Evolutionary conservation across 371 early-diverging fungal species (phyloP).

Genomic region (Actinomortierella ambigua): DNA sequence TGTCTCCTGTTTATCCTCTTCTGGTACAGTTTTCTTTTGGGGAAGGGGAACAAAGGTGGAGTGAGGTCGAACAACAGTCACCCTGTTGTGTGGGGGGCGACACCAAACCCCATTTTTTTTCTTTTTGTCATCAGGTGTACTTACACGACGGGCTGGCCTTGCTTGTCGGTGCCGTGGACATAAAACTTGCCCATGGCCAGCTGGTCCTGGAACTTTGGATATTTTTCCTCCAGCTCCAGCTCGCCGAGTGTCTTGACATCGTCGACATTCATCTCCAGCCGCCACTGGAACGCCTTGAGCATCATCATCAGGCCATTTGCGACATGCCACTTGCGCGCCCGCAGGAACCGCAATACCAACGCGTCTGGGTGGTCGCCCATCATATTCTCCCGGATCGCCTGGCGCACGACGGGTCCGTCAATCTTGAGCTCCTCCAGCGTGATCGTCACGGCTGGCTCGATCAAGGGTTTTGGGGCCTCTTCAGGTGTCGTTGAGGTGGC

Average conservation of each 20-base stretch:
- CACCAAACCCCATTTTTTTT: background rate
- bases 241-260: constrained; percentile 60
- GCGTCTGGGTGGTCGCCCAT: constrained; percentile 62
- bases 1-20: too few relatives aligned
- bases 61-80: background rate
- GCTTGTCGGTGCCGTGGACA: constrained; percentile 57
- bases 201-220: constrained; percentile 51
- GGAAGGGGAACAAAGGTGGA: too few relatives aligned
- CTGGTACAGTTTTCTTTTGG: too few relatives aligned
- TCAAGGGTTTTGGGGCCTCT: constrained; percentile 53
- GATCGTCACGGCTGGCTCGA: constrained; percentile 48
- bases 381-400: constrained; percentile 56
- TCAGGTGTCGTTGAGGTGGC: constrained; percentile 22
- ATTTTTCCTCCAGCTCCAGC: constrained; percentile 49
- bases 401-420: constrained; percentile 39
- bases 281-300: constrained; percentile 61
- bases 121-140: constrained; percentile 3
- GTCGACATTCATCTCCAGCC: constrained; percentile 53
- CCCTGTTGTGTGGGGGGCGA: background rate
- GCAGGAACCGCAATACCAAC: constrained; percentile 60
- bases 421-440: constrained; percentile 54
- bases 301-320: constrained; percentile 62
- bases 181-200: constrained; percentile 55
- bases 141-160: constrained; percentile 56
- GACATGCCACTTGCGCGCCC: constrained; percentile 73